Evolutionary conservation across 495 filamentous ascomycete genomes (phyloP).

Genomic region (Stereocaulon alpinum): DNA sequence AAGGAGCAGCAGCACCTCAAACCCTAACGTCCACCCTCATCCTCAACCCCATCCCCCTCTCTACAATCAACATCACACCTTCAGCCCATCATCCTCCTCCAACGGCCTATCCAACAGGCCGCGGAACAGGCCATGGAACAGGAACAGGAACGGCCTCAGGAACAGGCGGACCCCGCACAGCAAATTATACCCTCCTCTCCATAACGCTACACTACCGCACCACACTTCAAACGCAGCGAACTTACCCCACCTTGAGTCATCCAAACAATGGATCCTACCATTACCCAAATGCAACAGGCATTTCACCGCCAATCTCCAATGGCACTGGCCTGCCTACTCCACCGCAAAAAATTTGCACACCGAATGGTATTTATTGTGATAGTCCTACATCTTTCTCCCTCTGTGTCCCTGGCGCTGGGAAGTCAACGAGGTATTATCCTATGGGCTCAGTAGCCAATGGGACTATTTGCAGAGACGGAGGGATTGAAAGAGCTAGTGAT

Average conservation of each 20-base stretch:
- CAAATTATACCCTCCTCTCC: constrained; percentile 1
- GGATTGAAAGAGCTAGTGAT: background rate
- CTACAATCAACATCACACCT: background rate
- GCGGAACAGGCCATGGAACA: background rate
- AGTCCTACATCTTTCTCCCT: background rate
- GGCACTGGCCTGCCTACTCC: background rate
- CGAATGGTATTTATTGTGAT: background rate
- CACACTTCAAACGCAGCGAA: background rate
- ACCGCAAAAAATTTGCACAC: background rate
- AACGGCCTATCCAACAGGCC: background rate
- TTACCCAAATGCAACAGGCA: background rate
- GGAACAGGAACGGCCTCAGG: constrained; percentile 3
- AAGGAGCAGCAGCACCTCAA: background rate
- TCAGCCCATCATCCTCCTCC: background rate
- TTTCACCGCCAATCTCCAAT: background rate
- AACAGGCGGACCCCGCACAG: background rate
- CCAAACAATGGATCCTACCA: background rate
- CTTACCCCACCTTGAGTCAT: too few relatives aligned
- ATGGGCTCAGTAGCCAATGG: background rate
- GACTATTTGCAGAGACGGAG: background rate
- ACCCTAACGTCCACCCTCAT: background rate
- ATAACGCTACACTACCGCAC: constrained; percentile 5
- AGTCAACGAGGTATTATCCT: background rate
- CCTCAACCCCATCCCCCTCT: background rate
- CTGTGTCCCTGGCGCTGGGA: background rate